These are phyloP conservation scores for Fagus crenata DNA, from an alignment of 306 rosid genomes.

Conservation along the genomic window DNA sequence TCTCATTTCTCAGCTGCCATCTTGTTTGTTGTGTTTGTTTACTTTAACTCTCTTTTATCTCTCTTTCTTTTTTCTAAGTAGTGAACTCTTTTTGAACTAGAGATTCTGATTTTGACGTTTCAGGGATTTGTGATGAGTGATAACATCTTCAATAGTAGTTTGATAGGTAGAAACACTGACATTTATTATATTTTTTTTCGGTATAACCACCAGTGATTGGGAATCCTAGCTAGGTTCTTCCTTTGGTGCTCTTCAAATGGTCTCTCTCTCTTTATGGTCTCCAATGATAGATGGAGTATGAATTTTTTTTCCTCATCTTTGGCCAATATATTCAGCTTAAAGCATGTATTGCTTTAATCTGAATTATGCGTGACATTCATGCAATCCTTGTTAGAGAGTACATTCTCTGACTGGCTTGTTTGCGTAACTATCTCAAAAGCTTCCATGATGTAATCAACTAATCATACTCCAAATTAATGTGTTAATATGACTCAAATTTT, in stretches of 20 bases:
- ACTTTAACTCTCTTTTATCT: constrained; percentile 18
- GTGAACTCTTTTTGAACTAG: constrained; percentile 28
- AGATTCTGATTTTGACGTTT: constrained; percentile 50
- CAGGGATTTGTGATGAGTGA: constrained; percentile 33
- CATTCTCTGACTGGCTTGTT: not conserved
- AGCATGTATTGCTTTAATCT: not conserved
- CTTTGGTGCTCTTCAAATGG: constrained; percentile 15
- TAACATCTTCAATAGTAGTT: constrained; percentile 39
- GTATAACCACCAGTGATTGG: constrained; percentile 15
- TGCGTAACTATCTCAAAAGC: not conserved
- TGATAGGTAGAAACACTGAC: constrained; percentile 27
- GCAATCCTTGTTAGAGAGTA: not conserved
- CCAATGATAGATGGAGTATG: not conserved
- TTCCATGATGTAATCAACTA: not conserved
- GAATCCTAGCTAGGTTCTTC: constrained; percentile 17
- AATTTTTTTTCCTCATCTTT: not conserved
- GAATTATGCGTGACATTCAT: not conserved
- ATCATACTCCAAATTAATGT: not conserved
- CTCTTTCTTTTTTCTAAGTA: constrained; percentile 15
- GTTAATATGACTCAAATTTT: not conserved
- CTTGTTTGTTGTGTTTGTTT: constrained; percentile 40
- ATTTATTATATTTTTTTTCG: constrained; percentile 18
- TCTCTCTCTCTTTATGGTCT: not conserved
- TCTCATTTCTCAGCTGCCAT: constrained; percentile 18
- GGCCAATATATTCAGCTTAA: not conserved